Percentiles rank a stretch among this genome's conserved stretches.
These are phyloP conservation scores for Colletotrichum truncatum DNA, from an alignment of 2,329 filamentous ascomycete genomes.

Conservation along the genomic window DNA sequence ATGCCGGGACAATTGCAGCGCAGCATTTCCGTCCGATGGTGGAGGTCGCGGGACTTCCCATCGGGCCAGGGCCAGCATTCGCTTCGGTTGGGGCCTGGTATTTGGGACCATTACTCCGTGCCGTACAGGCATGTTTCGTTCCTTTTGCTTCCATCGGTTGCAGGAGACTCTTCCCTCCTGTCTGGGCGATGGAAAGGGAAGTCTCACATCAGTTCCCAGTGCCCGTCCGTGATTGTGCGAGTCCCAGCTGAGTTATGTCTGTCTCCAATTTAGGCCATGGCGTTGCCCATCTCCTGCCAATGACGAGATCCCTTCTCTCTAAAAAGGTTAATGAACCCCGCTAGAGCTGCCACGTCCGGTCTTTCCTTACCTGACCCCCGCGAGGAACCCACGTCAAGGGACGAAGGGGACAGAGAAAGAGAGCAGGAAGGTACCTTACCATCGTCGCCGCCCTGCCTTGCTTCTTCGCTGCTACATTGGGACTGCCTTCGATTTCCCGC, in stretches of 20 bases:
- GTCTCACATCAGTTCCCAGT: not conserved
- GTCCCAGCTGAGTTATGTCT: slow-evolving; percentile 1
- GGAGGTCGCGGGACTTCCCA: slow-evolving; percentile 13
- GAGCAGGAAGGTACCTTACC: not conserved
- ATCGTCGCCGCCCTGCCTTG: not conserved
- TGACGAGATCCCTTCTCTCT: slow-evolving; percentile 26
- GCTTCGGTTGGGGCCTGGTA: no score
- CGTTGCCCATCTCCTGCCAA: slow-evolving; percentile 26
- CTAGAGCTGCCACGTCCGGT: slow-evolving; percentile 29
- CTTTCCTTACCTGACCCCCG: slow-evolving; percentile 13
- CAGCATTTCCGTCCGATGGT: slow-evolving; percentile 19
- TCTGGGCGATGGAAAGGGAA: not conserved
- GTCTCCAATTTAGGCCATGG: slow-evolving; percentile 24
- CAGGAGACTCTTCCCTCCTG: no score
- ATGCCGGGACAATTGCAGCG: not conserved
- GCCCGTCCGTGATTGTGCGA: not conserved
- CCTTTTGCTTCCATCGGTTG: not conserved
- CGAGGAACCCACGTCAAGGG: not conserved
- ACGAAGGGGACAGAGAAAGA: not conserved
- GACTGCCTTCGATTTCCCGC: not conserved
- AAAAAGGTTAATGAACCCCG: slow-evolving; percentile 31
- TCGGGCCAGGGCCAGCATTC: not conserved
- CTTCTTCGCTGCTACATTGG: no score
- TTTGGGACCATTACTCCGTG: no score
- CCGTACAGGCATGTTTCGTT: not conserved